Base-by-base conservation (phyloP, 2,329 filamentous ascomycete genomes). In the Huntiella savannae region DNA sequence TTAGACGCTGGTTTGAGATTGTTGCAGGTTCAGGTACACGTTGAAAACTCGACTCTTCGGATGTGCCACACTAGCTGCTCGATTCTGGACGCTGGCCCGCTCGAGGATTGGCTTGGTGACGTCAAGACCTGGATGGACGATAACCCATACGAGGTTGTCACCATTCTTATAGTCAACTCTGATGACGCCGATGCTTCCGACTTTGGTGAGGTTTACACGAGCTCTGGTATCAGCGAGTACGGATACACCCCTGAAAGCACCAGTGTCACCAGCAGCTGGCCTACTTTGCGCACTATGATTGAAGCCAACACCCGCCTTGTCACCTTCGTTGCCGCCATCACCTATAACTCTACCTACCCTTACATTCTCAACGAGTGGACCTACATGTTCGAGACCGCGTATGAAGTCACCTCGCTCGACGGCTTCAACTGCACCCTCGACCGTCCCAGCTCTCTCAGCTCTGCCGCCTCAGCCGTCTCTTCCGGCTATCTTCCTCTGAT, bases 91-190 rank as follows among this genome's bases (percentile, higher is more conserved):
- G 79, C 77, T 1, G 82, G 82, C 0, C 63, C 69, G 1, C 62
- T 87, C 19, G 63, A 70, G 48, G 60, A 62, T 43, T 87, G 80
- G 79, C 65, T 87, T 22, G 55, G 57, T 2, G 62, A 67, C 13
- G 73, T 87, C 58, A 77, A 74, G 55, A 59, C 56, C 11, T 87
- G 82, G 82, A 69, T 87, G 64, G 72, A 77, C 55, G 58, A 57
- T 12, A 76, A 87, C 59, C 68, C 75, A 3, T 76, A 79, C 62
- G 82, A 87, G 49, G 81, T 87, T 13, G 75, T 87, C 16, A 87
- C 82, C 4, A 57, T 87, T 11, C 60, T 87, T 17, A 64, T 85
- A 37, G 80, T 84, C 54, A 85, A 85, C 63, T 73, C 73, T 3
- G 77, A 80, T 59, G 62, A 68, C 41, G 69, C 71, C 16, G 58